Conservation (phyloP, 306 rosid species). For the Prunus fruticosa region DNA sequence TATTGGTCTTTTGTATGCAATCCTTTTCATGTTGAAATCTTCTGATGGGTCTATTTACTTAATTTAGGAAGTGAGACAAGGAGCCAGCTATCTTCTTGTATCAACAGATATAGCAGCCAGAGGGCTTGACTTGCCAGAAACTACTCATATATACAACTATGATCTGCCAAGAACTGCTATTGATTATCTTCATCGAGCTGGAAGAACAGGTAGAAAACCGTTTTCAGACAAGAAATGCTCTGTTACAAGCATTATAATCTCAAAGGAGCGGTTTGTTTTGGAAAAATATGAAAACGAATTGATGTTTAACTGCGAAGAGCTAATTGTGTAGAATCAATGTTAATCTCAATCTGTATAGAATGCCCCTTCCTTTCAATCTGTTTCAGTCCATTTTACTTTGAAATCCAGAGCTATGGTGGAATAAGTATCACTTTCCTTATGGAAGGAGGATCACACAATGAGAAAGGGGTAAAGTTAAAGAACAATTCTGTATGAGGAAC, state of each 20-base stretch:
- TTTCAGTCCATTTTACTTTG: not conserved
- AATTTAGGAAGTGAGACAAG: constrained; percentile 68
- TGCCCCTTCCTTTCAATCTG: not conserved
- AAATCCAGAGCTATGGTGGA: not conserved
- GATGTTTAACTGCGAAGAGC: constrained; percentile 65
- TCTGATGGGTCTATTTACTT: constrained; percentile 16
- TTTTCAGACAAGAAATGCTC: constrained; percentile 65
- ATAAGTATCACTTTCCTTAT: not conserved
- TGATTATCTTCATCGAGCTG: constrained; percentile 96
- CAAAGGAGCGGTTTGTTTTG: constrained; percentile 81
- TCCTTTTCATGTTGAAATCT: not conserved
- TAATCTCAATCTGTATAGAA: not conserved
- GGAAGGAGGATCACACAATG: not conserved
- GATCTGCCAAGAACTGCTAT: constrained; percentile 74
- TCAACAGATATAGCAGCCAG: constrained; percentile 90
- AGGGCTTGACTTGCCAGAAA: constrained; percentile 89
- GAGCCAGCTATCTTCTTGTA: constrained; percentile 79
- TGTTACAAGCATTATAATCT: constrained; percentile 65
- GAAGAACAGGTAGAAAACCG: constrained; percentile 89
- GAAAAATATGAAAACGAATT: constrained; percentile 81
- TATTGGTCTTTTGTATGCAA: not conserved
- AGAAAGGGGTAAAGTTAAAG: not conserved
- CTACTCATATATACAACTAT: constrained; percentile 86
- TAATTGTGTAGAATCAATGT: constrained; percentile 32
- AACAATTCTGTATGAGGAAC: too few species aligned